A percentile compares a stretch with the other conserved stretches of the same genome.
Evolutionary conservation across 2,329 filamentous ascomycete genomes (phyloP).

Genomic region (Elsinoe necatrix): DNA sequence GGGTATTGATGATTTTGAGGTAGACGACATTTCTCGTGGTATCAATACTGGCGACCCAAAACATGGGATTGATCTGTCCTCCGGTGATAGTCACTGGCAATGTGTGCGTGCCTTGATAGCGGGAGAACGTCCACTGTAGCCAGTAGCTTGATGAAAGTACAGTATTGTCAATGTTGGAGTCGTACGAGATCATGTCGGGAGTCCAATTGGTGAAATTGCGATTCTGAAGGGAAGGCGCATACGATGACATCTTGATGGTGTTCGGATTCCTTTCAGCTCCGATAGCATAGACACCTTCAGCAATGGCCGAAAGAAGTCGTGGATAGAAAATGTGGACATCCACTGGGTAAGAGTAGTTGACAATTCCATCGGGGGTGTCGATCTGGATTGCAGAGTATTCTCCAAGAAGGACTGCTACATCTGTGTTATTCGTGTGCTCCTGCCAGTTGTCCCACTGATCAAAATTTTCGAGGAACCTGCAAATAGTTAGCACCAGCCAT

Average conservation of each 20-base stretch:
- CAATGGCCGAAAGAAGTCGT: slow-evolving; percentile 24
- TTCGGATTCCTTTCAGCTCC: slow-evolving; percentile 27
- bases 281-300: slow-evolving; percentile 26
- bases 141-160: slow-evolving; percentile 28
- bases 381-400: slow-evolving; percentile 26
- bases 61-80: slow-evolving; percentile 27
- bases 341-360: slow-evolving; percentile 22
- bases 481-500: neutral
- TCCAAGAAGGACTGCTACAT: slow-evolving; percentile 22
- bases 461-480: slow-evolving; percentile 33
- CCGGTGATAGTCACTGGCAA: slow-evolving; percentile 24
- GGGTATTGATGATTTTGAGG: slow-evolving; percentile 23
- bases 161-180: slow-evolving; percentile 26
- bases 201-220: slow-evolving; percentile 30
- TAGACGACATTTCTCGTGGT: slow-evolving; percentile 17
- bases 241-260: slow-evolving; percentile 24
- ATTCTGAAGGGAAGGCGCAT: slow-evolving; percentile 28
- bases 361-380: slow-evolving; percentile 24
- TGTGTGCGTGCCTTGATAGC: slow-evolving; percentile 25
- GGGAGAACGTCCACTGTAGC: slow-evolving; percentile 26
- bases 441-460: slow-evolving; percentile 36
- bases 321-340: slow-evolving; percentile 24
- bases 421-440: slow-evolving; percentile 20
- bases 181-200: slow-evolving; percentile 28
- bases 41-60: slow-evolving; percentile 27